Base-by-base conservation (phyloP, 2,329 filamentous ascomycete species). In the Botrytis hyacinthi region DNA sequence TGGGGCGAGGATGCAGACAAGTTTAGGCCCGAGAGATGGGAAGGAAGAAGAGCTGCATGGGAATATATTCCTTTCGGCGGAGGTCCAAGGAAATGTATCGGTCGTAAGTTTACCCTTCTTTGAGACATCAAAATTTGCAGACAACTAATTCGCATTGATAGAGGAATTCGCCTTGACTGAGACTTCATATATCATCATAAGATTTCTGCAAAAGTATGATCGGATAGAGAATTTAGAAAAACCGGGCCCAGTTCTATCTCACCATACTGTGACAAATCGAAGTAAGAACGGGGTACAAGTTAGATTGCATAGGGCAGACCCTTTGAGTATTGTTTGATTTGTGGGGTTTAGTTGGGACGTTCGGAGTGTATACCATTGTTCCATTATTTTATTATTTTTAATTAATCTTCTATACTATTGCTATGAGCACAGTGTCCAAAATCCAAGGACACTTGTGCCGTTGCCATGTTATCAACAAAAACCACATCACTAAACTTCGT, bases 31-130 rank as follows among this genome's bases (percentile, higher is more conserved):
- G 77, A 78, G n/a, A 73, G 77, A 26, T 79, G 77, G 77, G 81
- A 81, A 59, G 85, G 85, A 18, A 77, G 87, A 1, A 94, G 90
- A 0, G 76, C 88, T 0, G 82, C 87, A 54, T 93, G 95, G 83
- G 93, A 92, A 0, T 93, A 93, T 74, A 91, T 93, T 63, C 91
- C 91, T 0, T 96, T 96, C 79, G 92, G 90, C 76, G 84, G 89
- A 29, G 91, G 91, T 0, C 90, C 91, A 0, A 83, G 91, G 4
- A 87, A 90, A 0, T 93, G 91, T 74, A 91, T 96, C 1, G 93
- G 93, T 77, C 82, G 63, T 78, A 78, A 76, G 80, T 81, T 57
- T 57, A 77, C 44, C 65, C 26, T 8, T 40, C 20, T 51, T n/a
- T 29, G 44, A 51, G 22, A 51, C 63, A 0, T 22, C 32, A n/a